These are phyloP conservation scores for Podospora fimiseda DNA, from an alignment of 495 filamentous ascomycete species.

Conservation along the genomic window DNA sequence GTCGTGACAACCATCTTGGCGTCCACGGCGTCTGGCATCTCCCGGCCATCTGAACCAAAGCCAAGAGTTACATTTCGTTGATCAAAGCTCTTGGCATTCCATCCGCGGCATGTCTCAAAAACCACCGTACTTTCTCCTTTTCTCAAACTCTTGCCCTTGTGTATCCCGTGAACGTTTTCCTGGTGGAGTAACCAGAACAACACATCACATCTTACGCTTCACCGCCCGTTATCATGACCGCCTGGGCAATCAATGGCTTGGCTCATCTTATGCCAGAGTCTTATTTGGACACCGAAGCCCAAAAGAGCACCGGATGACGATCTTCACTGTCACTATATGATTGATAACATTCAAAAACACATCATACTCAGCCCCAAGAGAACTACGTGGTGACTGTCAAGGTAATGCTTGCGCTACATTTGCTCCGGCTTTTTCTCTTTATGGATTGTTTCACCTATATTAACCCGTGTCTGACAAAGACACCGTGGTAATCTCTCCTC, in stretches of 20 bases:
- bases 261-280: too few species aligned
- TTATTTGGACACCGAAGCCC: too few species aligned
- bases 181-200: not conserved
- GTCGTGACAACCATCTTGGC: conserved; percentile 8
- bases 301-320: too few species aligned
- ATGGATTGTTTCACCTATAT: not conserved
- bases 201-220: not conserved
- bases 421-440: too few species aligned
- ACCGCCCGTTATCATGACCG: not conserved
- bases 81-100: conserved; percentile 23
- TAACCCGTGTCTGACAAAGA: not conserved
- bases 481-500: not conserved
- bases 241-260: too few species aligned
- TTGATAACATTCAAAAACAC: too few species aligned
- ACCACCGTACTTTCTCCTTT: conserved; percentile 2
- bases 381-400: not conserved
- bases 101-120: conserved; percentile 17
- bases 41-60: conserved; percentile 7
- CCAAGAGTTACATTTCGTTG: conserved; percentile 24
- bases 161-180: not conserved
- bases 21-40: conserved; percentile 5
- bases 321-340: too few species aligned
- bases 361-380: too few species aligned
- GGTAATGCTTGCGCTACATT: not conserved
- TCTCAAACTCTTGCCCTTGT: too few species aligned